Evolutionary conservation across 169 alveolate genomes (phyloP), one percentile per base, ranked within the genome.

Genomic region (Blepharisma undulans): DNA sequence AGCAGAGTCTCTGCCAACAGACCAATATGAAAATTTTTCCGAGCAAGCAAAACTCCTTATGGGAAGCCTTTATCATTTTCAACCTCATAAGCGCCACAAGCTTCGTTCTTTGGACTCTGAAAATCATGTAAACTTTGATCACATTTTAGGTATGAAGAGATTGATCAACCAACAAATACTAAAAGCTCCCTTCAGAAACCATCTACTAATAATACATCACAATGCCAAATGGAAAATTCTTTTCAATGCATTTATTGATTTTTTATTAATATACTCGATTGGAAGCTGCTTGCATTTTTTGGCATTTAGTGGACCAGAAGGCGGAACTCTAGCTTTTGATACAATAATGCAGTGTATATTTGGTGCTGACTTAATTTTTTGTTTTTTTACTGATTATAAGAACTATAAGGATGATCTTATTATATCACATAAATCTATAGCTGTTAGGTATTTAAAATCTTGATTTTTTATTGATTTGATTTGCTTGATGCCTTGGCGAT

Each of bases 381-480:
- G n/a, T 4, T n/a, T 84, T 22, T n/a, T 84, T 36, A 59, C 72
- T 2, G 77, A 78, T 4, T 34, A 32, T 29, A 25, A 21, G 18
- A 6, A 32, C 14, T 2, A 84, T 4, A 6, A 36, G 1, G 77
- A 33, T 60, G 10, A 34, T 12, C 27, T 22, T 84, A 60, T 84
- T n/a, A n/a, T 22, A 25, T 22, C 33, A 10, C 29, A 32, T 33
- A 2, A 8, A 36, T 19, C 29, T 25, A 48, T 48, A 21, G 30
- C 79, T 0, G 8, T 19, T 2, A 60, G 29, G 6, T 84, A 84
- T 60, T 30, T 84, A 21, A 84, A 22, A 59, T 32, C 36, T 30
- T 84, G 89, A 76, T 84, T 84, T 30, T 34, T 34, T 8, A 16
- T 60, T 36, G 89, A 84, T 84, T 19, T 84, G 6, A 21, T 84